Evolutionary conservation across 805 yeast species (phyloP), one percentile per base, ranked within the genome.

Genomic region (Ogataea minuta): DNA sequence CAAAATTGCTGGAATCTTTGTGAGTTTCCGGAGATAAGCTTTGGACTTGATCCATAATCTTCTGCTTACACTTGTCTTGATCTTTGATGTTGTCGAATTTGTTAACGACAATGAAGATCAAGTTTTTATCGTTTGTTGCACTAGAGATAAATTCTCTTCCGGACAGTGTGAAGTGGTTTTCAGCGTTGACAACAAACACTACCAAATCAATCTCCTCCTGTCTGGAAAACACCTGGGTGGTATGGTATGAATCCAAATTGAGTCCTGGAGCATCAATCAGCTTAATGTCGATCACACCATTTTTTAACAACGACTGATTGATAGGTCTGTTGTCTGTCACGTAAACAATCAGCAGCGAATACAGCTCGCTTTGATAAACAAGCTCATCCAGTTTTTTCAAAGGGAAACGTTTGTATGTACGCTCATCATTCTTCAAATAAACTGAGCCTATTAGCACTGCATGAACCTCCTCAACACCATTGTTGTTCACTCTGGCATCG

Each of bases 151-250:
- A 95, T 56, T 93, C 99, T 50, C 87, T 83, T 0, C 97, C 98
- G 0, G 95, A 85, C 41, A 89, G 68, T 0, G 99, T 93, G 58
- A 93, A 84, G 57, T 93, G 97, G 55, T 93, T 95, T 56, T 90
- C 98, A 0, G 99, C 95, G 60, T 84, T 86, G 2, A 93, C 96
- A 2, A 95, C 98, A 67, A 93, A 95, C 1, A 93, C 91, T 3
- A 93, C 96, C 49, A 93, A 71, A 60, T 93, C 99, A 46, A 93
- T 93, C 56, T 93, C 99, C 56, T 93, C 98, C 66, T 93, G 98
- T 44, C 97, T 77, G 2, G 96, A 84, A 59, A 91, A 90, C 0
- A 93, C 89, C 56, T 91, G 95, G 2, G 96, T 86, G 0, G 99
- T 93, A 59, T 88, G 96, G 52, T 83, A 84, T 4, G 93, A 85